phyloP scores from a whole-genome alignment of 805 yeast species.

The Saccharomyces mikatae region DNA sequence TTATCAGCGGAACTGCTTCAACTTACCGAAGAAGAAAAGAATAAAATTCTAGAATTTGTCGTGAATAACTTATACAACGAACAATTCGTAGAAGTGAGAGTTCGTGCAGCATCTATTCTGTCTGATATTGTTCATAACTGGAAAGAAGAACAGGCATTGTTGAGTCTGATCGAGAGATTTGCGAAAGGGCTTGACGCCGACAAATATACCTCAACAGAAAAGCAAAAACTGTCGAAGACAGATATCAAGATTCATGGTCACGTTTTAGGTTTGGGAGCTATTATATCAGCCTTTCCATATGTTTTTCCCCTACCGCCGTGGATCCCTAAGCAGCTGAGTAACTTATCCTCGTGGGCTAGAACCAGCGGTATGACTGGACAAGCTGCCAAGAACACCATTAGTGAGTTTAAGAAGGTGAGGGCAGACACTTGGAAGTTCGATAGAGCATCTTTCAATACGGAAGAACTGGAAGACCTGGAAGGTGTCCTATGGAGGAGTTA shows the following conservation, averaged over 20 bases:
- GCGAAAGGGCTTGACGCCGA: conserved; percentile 18
- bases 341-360: conserved; percentile 63
- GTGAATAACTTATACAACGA: conserved; percentile 45
- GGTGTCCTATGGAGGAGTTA: conserved; percentile 92
- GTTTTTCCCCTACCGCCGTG: conserved; percentile 84
- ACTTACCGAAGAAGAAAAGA: conserved; percentile 41
- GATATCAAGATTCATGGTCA: conserved; percentile 66
- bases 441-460: conserved; percentile 59
- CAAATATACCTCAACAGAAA: conserved; percentile 22
- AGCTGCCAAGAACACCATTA: conserved; percentile 71
- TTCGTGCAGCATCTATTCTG: conserved; percentile 61
- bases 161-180: conserved; percentile 37
- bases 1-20: conserved; percentile 60
- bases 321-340: conserved; percentile 68
- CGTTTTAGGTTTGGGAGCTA: conserved; percentile 78
- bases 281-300: conserved; percentile 85
- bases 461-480: conserved; percentile 82
- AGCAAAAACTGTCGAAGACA: conserved; percentile 33
- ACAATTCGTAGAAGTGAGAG: conserved; percentile 66
- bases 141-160: conserved; percentile 35
- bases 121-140: conserved; percentile 70
- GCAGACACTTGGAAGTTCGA: conserved; percentile 97
- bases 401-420: conserved; percentile 82
- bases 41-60: conserved; percentile 43
- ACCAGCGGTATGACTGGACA: conserved; percentile 74